Evolutionary conservation across 345 rosid species (phyloP), one percentile per base, ranked within the genome.

Genomic region (Abelmoschus esculentus): DNA sequence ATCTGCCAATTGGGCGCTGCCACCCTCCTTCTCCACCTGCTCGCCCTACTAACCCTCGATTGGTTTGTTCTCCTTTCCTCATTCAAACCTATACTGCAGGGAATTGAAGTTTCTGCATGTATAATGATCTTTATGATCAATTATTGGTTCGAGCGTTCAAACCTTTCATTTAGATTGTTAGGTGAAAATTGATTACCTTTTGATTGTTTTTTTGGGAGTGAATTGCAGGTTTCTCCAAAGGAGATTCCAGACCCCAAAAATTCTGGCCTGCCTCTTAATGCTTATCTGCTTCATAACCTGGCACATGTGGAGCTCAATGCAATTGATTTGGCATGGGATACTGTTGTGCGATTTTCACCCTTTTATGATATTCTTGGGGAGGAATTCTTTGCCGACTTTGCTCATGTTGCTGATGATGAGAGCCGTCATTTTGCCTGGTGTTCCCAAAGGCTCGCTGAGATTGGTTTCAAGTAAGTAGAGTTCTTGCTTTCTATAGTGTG

Each of bases 271-370:
- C 98, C 97, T 64, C 90, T 88, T n/a, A 91, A 91, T 79, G 98
- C 96, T 42, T 86, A 85, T 63, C 81, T 89, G 96, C 96, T 93
- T 69, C 98, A 93, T 68, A 93, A 84, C 70, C 91, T 93, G 19
- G 96, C 97, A 58, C 98, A 93, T 71, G 85, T 93, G 65, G 98
- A 93, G 88, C 90, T 93, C 4, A 93, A 93, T 74, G 98, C 98
- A 0, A 88, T 91, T 70, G 98, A 93, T 85, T 83, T 93, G 78
- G 98, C 98, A 22, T 93, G 98, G 98, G 97, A 91, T 73, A 93
- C 93, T 32, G 95, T 93, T 50, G 92, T 89, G 74, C 85, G 93
- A 32, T 93, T 93, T 75, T 91, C 98, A 5, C 91, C 98, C 55
- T 80, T 84, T 66, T 19, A 22, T 18, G 74, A 88, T 34, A 61